These are phyloP conservation scores for Coemansia brasiliensis DNA, from an alignment of 192 early-diverging fungal genomes.

Conservation along the genomic window DNA sequence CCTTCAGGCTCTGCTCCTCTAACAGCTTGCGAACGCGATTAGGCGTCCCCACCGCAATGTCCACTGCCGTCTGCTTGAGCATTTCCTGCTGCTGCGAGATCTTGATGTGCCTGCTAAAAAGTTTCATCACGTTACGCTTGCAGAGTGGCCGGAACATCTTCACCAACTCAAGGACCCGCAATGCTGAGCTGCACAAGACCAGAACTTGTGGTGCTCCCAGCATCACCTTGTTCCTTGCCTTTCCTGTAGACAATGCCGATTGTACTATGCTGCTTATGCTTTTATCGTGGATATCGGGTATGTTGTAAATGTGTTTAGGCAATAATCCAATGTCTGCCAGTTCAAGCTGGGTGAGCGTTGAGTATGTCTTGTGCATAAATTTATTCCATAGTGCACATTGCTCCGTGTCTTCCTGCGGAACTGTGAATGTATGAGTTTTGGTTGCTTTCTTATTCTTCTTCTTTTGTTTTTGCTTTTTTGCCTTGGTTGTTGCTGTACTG, in stretches of 20 bases:
- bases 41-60: constrained; percentile 49
- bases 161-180: constrained; percentile 47
- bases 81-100: constrained; percentile 27
- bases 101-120: constrained; percentile 53
- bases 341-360: constrained; percentile 32
- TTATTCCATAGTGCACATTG: constrained; percentile 44
- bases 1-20: constrained; percentile 24
- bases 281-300: not conserved
- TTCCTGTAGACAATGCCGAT: constrained; percentile 24
- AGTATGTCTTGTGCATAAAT: constrained; percentile 46
- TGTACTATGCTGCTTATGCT: constrained; percentile 30
- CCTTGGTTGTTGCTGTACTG: not conserved
- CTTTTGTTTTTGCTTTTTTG: constrained; percentile 18
- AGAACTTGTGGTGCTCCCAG: constrained; percentile 46
- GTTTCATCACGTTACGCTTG: constrained; percentile 32
- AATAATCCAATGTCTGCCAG: constrained; percentile 26
- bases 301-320: constrained; percentile 24
- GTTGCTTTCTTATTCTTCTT: constrained; percentile 8
- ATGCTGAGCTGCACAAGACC: constrained; percentile 44
- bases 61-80: constrained; percentile 18
- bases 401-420: constrained; percentile 15
- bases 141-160: constrained; percentile 24
- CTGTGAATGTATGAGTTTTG: constrained; percentile 11
- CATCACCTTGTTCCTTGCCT: constrained; percentile 40
- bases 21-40: constrained; percentile 47